These are phyloP conservation scores for Ceratocystis harringtonii DNA, from an alignment of 2,329 filamentous ascomycete genomes.

Conservation along the genomic window DNA sequence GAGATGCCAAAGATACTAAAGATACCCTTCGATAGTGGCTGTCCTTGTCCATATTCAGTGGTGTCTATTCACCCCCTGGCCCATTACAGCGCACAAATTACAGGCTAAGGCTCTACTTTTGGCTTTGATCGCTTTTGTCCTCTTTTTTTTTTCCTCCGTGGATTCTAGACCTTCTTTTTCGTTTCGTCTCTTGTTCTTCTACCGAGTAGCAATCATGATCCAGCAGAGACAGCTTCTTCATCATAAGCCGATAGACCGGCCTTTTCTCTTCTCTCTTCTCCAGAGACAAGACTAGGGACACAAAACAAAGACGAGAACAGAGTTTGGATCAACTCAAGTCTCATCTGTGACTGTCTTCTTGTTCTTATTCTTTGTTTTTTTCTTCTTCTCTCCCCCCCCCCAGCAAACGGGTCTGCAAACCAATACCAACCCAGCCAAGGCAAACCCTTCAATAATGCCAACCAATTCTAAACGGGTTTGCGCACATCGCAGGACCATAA, in stretches of 20 bases:
- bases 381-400: too few relatives aligned
- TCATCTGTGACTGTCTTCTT: neutral
- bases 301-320: constrained; percentile 1
- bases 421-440: neutral
- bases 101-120: neutral
- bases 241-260: neutral
- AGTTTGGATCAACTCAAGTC: constrained; percentile 5
- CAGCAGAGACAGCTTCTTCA: constrained; percentile 6
- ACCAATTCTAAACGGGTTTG: neutral
- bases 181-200: constrained; percentile 7
- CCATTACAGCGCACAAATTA: neutral
- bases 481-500: neutral
- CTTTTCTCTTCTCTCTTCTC: neutral
- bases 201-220: constrained; percentile 4
- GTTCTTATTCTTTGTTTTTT: too few relatives aligned
- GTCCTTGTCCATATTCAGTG: neutral
- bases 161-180: constrained; percentile 6
- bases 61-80: neutral
- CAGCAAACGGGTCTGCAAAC: neutral
- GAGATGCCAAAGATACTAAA: constrained; percentile 2
- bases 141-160: neutral
- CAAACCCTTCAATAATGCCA: neutral
- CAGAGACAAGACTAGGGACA: neutral
- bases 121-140: neutral
- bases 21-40: neutral